Evolutionary conservation across 345 rosid genomes (phyloP).

Genomic region (Salix suchowensis): DNA sequence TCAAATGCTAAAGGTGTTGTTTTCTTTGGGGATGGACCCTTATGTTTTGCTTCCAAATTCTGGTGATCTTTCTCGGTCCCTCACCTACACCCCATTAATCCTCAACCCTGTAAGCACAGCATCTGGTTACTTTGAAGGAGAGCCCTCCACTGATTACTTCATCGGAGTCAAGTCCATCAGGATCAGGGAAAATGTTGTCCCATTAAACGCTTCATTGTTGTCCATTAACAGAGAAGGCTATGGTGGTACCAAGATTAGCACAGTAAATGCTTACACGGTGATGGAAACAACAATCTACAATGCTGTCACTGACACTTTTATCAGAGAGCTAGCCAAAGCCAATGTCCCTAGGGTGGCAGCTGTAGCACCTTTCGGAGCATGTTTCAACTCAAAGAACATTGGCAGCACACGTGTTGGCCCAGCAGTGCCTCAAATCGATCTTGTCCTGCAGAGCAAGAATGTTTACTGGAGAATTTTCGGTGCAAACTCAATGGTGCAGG

Average conservation of each 20-base stretch:
- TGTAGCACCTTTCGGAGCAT: constrained; percentile 1
- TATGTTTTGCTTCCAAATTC: constrained; percentile 52
- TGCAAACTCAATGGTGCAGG: constrained; percentile 65
- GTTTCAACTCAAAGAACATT: constrained; percentile 3
- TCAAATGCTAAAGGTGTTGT: constrained; percentile 39
- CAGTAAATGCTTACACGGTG: constrained; percentile 15
- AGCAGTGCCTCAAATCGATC: constrained; percentile 47
- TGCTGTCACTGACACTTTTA: constrained; percentile 1
- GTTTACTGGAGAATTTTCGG: constrained; percentile 61
- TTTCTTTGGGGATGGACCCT: constrained; percentile 56
- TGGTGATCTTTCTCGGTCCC: constrained; percentile 34
- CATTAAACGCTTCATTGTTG: constrained; percentile 40
- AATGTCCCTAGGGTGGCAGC: constrained; percentile 8
- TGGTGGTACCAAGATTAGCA: constrained; percentile 33
- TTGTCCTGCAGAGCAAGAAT: constrained; percentile 42
- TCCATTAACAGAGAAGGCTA: constrained; percentile 36
- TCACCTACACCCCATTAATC: constrained; percentile 48
- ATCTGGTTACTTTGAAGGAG: constrained; percentile 33
- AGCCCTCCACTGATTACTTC: constrained; percentile 63
- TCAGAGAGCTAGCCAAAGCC: neutral
- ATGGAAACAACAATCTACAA: constrained; percentile 13
- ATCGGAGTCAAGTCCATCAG: constrained; percentile 47
- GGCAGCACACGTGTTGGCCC: constrained; percentile 39
- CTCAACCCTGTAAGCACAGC: constrained; percentile 59
- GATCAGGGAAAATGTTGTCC: constrained; percentile 29